Evolutionary conservation across 1,284 basidiomycete species (phyloP).

Genomic region (Cerioporus squamosus): DNA sequence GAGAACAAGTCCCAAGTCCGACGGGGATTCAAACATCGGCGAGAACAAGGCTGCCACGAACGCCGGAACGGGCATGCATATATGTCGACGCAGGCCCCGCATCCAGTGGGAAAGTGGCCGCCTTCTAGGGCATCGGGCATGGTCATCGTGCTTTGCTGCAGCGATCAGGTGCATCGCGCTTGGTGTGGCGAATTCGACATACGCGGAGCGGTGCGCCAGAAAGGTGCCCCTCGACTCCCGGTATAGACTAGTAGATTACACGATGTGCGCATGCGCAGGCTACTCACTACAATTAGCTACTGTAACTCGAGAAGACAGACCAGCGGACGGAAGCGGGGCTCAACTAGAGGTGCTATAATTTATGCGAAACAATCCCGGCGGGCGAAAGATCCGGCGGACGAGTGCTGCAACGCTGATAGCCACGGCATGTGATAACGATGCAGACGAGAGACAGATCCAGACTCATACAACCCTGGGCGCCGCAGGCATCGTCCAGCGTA

Average conservation of each 20-base stretch:
- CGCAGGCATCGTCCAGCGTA: neutral
- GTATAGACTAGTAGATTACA: constrained; percentile 16
- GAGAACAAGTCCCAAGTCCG: too few relatives aligned
- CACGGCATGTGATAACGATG: too few relatives aligned
- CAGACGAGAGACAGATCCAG: neutral
- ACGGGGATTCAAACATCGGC: too few relatives aligned
- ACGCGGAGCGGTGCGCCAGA: constrained; percentile 3
- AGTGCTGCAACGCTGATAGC: neutral
- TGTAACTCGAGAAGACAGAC: neutral
- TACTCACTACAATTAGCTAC: constrained; percentile 19
- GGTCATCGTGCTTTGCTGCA: neutral
- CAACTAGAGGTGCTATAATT: constrained; percentile 20
- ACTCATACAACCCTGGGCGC: neutral
- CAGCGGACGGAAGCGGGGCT: neutral
- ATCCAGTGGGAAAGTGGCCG: neutral
- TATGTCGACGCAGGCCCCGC: too few relatives aligned
- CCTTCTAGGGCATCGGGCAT: neutral
- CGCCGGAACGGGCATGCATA: too few relatives aligned
- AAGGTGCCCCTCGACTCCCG: constrained; percentile 9
- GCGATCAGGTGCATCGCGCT: constrained; percentile 8
- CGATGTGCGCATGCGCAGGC: constrained; percentile 7
- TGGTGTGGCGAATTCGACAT: constrained; percentile 2
- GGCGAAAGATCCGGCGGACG: neutral
- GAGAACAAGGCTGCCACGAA: too few relatives aligned
- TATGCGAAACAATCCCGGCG: neutral